Base-by-base conservation (phyloP, 805 yeast species). In the Candida maesae region DNA sequence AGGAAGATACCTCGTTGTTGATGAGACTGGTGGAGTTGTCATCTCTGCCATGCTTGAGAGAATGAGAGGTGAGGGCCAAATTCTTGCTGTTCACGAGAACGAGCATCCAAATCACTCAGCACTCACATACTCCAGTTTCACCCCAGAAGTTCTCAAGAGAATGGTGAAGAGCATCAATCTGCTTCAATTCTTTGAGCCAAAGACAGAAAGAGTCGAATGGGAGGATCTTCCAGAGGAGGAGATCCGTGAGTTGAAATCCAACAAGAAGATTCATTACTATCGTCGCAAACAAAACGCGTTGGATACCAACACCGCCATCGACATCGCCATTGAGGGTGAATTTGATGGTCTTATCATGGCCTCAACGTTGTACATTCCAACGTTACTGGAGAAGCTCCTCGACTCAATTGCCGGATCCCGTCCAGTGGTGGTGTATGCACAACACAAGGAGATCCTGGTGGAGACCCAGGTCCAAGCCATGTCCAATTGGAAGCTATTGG, bases 1-100 rank as follows among this genome's bases (percentile, higher is more conserved):
- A 10, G 98, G 99, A 1, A 79, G 75, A 44, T 93, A 93, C 56
- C 66, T 93, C 17, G 81, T 91, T 4, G 71, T 88, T 40, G 99
- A 93, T 57, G 99, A 93, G 57, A 84, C 96, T n/a, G 90, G 95
- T 24, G 96, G 98, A 6, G 71, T 91, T n/a, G 59, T 93, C 1
- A 76, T 85, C 6, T 85, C 85, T 45, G 87, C 95, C 4, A 70
- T 93, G 73, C 59, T 93, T 63, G 99, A 93, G 60, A 72, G 97
- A 58, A 86, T 95, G 91, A 79, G 79, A 45, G 77, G 78, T 5
- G 61, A 56, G 2, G 95, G 96, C 12, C 66, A 77, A 38, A 78
- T 93, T 33, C 71, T 87, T 3, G 72, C 87, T 16, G 69, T 81
- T 2, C 97, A 93, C 63, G 99, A 93, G 58, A 88, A 88, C 61